Evolutionary conservation across 2,329 filamentous ascomycete species (phyloP).

Genomic region (Fusarium anguioides): DNA sequence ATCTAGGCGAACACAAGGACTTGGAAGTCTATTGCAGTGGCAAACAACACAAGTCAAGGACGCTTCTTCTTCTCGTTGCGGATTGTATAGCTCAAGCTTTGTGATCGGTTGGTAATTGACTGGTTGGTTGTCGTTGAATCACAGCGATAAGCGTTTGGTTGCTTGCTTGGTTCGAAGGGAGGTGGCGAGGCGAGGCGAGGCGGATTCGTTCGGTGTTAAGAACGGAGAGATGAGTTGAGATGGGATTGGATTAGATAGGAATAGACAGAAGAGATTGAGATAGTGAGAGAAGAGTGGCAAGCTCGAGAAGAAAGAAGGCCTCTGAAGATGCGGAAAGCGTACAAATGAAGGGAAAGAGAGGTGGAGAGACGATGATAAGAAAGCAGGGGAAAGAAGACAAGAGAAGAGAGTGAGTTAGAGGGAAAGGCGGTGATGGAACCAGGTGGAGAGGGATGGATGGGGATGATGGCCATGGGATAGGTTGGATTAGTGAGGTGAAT

Average conservation of each 20-base stretch:
- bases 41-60: constrained; percentile 41
- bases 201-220: constrained; percentile 36
- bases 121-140: constrained; percentile 27
- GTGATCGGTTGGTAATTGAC: constrained; percentile 27
- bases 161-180: constrained; percentile 39
- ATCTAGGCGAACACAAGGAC: constrained; percentile 34
- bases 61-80: constrained; percentile 51
- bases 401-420: constrained; percentile 50
- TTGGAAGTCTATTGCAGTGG: constrained; percentile 30
- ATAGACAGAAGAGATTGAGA: constrained; percentile 36
- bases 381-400: constrained; percentile 49
- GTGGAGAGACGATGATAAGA: constrained; percentile 50
- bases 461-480: constrained; percentile 47
- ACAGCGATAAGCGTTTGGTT: constrained; percentile 38
- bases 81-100: constrained; percentile 33
- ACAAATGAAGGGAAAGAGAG: constrained; percentile 49
- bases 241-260: constrained; percentile 28
- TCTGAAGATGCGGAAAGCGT: constrained; percentile 49
- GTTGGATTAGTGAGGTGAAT: constrained; percentile 43
- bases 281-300: constrained; percentile 46
- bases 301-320: constrained; percentile 52
- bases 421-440: constrained; percentile 52
- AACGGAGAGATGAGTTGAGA: constrained; percentile 29
- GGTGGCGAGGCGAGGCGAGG: constrained; percentile 46
- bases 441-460: constrained; percentile 50